A percentile compares a stretch with the other conserved stretches of the same genome.
Evolutionary conservation across 2,329 filamentous ascomycete genomes (phyloP).

Genomic region (Scytalidium sp.): DNA sequence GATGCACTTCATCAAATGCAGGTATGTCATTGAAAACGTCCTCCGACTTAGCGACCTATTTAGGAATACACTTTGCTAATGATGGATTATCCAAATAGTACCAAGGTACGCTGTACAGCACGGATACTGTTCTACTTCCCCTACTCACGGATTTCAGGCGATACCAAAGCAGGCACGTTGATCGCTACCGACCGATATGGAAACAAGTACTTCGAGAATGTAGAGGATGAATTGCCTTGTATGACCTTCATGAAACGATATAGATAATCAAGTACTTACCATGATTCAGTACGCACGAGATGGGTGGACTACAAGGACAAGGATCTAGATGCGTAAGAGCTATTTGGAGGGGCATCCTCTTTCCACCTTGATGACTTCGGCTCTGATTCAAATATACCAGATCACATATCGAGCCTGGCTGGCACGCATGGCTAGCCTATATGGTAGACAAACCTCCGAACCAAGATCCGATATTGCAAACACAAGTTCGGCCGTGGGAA

Average conservation of each 20-base stretch:
- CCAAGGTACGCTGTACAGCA: constrained; percentile 3
- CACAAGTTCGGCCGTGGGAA: constrained; percentile 73
- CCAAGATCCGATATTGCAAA: constrained; percentile 68
- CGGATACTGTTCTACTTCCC: not conserved
- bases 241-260: constrained; percentile 33
- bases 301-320: constrained; percentile 96
- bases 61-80: not conserved
- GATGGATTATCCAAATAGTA: constrained; percentile 12
- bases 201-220: constrained; percentile 98
- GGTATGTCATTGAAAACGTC: constrained; percentile 55
- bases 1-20: constrained; percentile 91
- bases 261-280: constrained; percentile 7
- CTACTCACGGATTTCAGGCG: constrained; percentile 56
- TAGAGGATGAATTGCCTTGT: constrained; percentile 85
- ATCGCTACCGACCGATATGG: constrained; percentile 86
- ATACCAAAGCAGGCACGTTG: constrained; percentile 90
- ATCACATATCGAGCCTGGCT: constrained; percentile 88
- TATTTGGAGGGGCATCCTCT: not conserved
- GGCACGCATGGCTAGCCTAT: constrained; percentile 98
- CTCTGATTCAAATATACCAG: constrained; percentile 33
- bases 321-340: constrained; percentile 71
- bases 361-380: not conserved
- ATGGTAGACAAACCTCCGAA: constrained; percentile 82
- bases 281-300: constrained; percentile 73
- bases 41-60: constrained; percentile 18